phyloP scores from a whole-genome alignment of 345 rosid genomes.

The Adansonia digitata region DNA sequence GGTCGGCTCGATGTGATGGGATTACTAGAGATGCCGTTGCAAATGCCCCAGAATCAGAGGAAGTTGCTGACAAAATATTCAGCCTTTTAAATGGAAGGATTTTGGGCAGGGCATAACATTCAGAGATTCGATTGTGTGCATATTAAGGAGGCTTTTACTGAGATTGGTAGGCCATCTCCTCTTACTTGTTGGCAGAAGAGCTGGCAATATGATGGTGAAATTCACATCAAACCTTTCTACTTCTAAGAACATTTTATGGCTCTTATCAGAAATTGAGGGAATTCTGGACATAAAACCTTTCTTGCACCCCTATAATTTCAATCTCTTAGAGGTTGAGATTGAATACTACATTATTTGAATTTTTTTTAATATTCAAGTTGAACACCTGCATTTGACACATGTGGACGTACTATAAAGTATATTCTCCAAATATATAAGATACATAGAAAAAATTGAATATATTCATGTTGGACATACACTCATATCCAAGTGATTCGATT shows the following conservation, averaged over 20 bases:
- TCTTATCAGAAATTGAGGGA: no score
- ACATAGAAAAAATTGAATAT: no score
- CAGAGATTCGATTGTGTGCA: constrained; percentile 76
- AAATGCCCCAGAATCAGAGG: constrained; percentile 55
- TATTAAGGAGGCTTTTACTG: constrained; percentile 74
- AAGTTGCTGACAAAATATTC: constrained; percentile 67
- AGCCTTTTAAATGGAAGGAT: constrained; percentile 60
- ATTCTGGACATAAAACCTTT: no score
- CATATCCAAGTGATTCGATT: constrained; percentile 81
- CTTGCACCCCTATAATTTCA: not conserved
- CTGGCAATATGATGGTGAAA: constrained; percentile 89
- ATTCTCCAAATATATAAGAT: no score
- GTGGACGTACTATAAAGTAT: no score
- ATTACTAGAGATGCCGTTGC: constrained; percentile 62
- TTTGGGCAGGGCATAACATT: constrained; percentile 97
- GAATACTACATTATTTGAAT: no score
- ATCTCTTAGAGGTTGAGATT: not conserved
- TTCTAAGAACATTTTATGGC: no score
- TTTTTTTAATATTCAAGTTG: no score
- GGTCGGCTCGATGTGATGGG: constrained; percentile 58
- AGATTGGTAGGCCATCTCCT: constrained; percentile 57
- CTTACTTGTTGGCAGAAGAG: constrained; percentile 72
- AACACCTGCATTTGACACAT: no score
- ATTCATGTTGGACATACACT: no score
- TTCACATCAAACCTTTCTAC: not conserved